Conservation (phyloP, 805 yeast genomes). For the Candida takata region DNA sequence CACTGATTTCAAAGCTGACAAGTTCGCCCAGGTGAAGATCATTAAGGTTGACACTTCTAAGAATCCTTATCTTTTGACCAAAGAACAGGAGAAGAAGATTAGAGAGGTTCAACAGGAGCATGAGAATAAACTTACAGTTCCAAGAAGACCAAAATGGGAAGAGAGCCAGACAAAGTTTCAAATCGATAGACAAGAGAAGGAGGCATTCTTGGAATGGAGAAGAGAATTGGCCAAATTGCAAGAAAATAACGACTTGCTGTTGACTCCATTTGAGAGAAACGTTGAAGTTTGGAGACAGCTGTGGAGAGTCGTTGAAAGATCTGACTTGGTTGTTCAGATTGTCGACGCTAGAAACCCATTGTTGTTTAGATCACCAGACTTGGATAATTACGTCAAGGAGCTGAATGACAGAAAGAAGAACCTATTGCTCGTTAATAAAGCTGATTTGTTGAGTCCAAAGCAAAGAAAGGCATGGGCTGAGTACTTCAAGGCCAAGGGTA, state of each 20-base stretch:
- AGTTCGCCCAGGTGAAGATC: constrained; percentile 73
- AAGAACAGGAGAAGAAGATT: constrained; percentile 57
- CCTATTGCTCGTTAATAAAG: constrained; percentile 82
- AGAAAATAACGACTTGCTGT: constrained; percentile 73
- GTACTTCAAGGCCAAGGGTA: constrained; percentile 61
- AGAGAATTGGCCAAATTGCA: constrained; percentile 79
- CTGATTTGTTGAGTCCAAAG: constrained; percentile 71
- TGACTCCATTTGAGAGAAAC: constrained; percentile 96
- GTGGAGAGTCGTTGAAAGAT: constrained; percentile 96
- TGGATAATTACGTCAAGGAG: constrained; percentile 77
- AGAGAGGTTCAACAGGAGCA: constrained; percentile 59
- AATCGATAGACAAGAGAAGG: constrained; percentile 81
- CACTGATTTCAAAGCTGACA: constrained; percentile 92
- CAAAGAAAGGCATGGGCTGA: constrained; percentile 87
- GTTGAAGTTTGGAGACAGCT: constrained; percentile 97
- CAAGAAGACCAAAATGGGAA: constrained; percentile 89
- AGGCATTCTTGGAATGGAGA: constrained; percentile 92
- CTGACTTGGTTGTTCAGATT: constrained; percentile 90
- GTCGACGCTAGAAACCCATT: constrained; percentile 96
- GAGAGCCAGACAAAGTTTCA: constrained; percentile 62
- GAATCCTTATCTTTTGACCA: constrained; percentile 55
- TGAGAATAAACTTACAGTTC: constrained; percentile 72
- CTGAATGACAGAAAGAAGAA: constrained; percentile 70
- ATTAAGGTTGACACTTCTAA: constrained; percentile 57
- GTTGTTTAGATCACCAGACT: constrained; percentile 80